Conservation (phyloP, 108 stramenopile species). For the Skeletonema grethae region DNA sequence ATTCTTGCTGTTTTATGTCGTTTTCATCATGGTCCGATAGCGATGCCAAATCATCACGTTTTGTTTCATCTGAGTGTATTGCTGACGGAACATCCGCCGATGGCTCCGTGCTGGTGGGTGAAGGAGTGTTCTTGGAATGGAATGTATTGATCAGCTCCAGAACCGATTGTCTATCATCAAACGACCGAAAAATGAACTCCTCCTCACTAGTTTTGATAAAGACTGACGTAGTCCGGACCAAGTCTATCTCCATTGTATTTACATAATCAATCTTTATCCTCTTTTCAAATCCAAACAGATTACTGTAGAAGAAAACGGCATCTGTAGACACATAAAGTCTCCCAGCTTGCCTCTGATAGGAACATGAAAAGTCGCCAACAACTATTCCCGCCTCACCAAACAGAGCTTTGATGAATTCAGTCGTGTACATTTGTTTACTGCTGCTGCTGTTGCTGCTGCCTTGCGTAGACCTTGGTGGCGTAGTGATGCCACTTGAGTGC, state of each 20-base stretch:
- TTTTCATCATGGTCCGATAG: neutral
- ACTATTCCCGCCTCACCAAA: slow-evolving; percentile 57
- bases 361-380: slow-evolving; percentile 58
- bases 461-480: neutral
- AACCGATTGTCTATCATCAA: slow-evolving; percentile 51
- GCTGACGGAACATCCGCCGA: neutral
- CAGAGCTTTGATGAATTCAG: slow-evolving; percentile 53
- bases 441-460: slow-evolving; percentile 1
- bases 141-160: slow-evolving; percentile 22
- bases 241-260: slow-evolving; percentile 42
- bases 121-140: neutral
- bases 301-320: slow-evolving; percentile 67
- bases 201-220: slow-evolving; percentile 39
- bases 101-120: too few relatives aligned
- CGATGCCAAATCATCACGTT: neutral
- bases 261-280: slow-evolving; percentile 49
- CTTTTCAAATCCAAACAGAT: slow-evolving; percentile 78
- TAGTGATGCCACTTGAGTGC: neutral
- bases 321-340: slow-evolving; percentile 61
- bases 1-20: neutral
- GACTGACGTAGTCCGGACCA: slow-evolving; percentile 56
- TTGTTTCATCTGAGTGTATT: neutral
- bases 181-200: slow-evolving; percentile 59
- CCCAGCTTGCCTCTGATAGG: slow-evolving; percentile 63
- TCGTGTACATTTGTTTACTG: slow-evolving; percentile 34